These are phyloP conservation scores for Ophiostoma pallidulum DNA, from an alignment of 2,329 filamentous ascomycete species.

Conservation along the genomic window DNA sequence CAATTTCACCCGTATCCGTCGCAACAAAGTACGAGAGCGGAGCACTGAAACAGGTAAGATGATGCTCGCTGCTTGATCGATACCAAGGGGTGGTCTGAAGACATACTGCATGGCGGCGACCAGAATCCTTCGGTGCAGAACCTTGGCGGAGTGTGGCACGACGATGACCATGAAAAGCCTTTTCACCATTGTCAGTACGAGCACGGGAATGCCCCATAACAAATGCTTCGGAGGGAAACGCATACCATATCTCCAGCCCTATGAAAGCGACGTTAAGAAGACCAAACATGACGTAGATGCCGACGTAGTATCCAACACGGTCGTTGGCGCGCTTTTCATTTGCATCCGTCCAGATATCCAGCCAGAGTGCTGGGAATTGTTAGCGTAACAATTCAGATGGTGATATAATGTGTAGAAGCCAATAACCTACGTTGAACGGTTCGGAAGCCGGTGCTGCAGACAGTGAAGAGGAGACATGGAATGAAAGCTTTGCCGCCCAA, in stretches of 20 bases:
- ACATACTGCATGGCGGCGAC: slow-evolving; percentile 15
- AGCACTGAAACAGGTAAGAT: slow-evolving; percentile 16
- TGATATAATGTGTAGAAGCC: not conserved
- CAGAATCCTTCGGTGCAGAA: slow-evolving; percentile 22
- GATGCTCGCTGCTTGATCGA: too few species aligned
- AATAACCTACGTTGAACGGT: slow-evolving; percentile 19
- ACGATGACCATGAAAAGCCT: slow-evolving; percentile 26
- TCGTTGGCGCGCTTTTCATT: slow-evolving; percentile 33
- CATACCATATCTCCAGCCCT: slow-evolving; percentile 11
- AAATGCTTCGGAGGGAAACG: too few species aligned
- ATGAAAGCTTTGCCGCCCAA: slow-evolving; percentile 6
- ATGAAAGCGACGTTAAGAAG: slow-evolving; percentile 15
- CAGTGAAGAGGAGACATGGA: slow-evolving; percentile 8
- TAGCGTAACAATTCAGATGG: too few species aligned
- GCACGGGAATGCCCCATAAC: too few species aligned
- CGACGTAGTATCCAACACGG: slow-evolving; percentile 28
- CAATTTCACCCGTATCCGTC: slow-evolving; percentile 25
- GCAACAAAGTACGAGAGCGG: slow-evolving; percentile 26
- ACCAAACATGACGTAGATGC: slow-evolving; percentile 25
- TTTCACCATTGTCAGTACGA: not conserved
- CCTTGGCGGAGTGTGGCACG: slow-evolving; percentile 23
- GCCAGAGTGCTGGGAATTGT: slow-evolving; percentile 30
- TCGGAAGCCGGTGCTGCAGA: slow-evolving; percentile 9
- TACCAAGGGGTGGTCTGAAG: too few species aligned
- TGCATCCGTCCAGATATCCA: slow-evolving; percentile 35